Conservation (phyloP, 768 basidiomycete species). For the Amanita phalloides region DNA sequence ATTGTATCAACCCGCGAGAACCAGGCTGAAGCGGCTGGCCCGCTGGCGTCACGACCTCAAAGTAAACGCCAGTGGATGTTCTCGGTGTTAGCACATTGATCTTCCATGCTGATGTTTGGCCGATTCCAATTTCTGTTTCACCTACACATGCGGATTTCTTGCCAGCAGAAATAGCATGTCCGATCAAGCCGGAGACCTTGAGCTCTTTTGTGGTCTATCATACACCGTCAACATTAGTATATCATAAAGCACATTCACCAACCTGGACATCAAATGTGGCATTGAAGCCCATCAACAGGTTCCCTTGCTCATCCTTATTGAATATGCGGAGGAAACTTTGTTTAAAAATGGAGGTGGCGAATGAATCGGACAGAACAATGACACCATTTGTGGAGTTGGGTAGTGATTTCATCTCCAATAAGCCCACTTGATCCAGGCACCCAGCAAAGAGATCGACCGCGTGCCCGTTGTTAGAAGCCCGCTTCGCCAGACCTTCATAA, state of each 20-base stretch:
- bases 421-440: slow-evolving; percentile 94
- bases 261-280: slow-evolving; percentile 98
- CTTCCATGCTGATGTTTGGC: slow-evolving; percentile 98
- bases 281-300: slow-evolving; percentile 96
- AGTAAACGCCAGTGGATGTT: slow-evolving; percentile 88
- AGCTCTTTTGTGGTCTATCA: slow-evolving; percentile 93
- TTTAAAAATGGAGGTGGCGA: slow-evolving; percentile 97
- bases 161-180: slow-evolving; percentile 93
- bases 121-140: slow-evolving; percentile 98
- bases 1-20: slow-evolving; percentile 92
- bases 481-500: slow-evolving; percentile 89
- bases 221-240: not conserved
- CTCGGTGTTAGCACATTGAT: slow-evolving; percentile 83
- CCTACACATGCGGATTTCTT: slow-evolving; percentile 96
- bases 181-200: slow-evolving; percentile 95
- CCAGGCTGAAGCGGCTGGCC: slow-evolving; percentile 86
- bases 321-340: slow-evolving; percentile 93
- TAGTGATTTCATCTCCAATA: slow-evolving; percentile 94
- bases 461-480: slow-evolving; percentile 91
- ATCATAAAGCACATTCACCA: not conserved
- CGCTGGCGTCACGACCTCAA: slow-evolving; percentile 96
- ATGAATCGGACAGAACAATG: slow-evolving; percentile 93
- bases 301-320: slow-evolving; percentile 85
- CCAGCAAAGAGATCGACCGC: slow-evolving; percentile 93
- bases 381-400: slow-evolving; percentile 95